Evolutionary conservation across 1,284 basidiomycete species (phyloP).

Genomic region (Mycosarcoma mackinlayi): DNA sequence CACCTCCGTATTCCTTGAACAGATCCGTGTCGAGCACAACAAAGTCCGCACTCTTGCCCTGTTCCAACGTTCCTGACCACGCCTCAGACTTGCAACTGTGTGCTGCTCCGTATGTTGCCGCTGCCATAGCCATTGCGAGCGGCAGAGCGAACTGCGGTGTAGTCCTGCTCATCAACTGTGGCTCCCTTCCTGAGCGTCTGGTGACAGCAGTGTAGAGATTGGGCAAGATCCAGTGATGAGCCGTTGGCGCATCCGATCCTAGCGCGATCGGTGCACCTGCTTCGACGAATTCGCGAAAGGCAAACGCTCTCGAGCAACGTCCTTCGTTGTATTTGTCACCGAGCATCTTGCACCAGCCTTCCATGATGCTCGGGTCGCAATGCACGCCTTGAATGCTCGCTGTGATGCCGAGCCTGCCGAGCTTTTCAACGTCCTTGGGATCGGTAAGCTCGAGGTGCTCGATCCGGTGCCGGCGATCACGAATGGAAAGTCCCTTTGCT

Average conservation of each 20-base stretch:
- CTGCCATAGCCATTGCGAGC: slow-evolving; percentile 37
- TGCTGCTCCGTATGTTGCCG: slow-evolving; percentile 44
- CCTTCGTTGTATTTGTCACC: slow-evolving; percentile 33
- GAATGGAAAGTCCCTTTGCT: slow-evolving; percentile 21
- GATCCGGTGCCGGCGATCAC: slow-evolving; percentile 44
- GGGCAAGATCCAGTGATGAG: slow-evolving; percentile 40
- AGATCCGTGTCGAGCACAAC: slow-evolving; percentile 47
- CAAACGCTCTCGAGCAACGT: slow-evolving; percentile 42
- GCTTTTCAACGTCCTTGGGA: slow-evolving; percentile 39
- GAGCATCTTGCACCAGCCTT: slow-evolving; percentile 47
- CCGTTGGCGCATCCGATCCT: slow-evolving; percentile 48
- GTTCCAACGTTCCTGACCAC: slow-evolving; percentile 33
- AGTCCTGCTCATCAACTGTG: slow-evolving; percentile 20
- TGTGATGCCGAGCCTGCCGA: slow-evolving; percentile 46
- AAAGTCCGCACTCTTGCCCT: slow-evolving; percentile 48
- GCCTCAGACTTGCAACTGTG: slow-evolving; percentile 45
- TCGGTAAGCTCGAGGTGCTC: slow-evolving; percentile 52
- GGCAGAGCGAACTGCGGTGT: slow-evolving; percentile 50
- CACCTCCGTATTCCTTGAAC: slow-evolving; percentile 29
- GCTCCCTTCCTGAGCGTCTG: slow-evolving; percentile 34
- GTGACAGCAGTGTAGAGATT: slow-evolving; percentile 48
- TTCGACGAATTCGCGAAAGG: slow-evolving; percentile 48
- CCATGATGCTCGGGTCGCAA: slow-evolving; percentile 39
- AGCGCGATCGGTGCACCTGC: slow-evolving; percentile 42
- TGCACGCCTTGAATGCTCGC: slow-evolving; percentile 50